Base-by-base conservation (phyloP, 352 stramenopile species). In the Phytophthora pseudosyringae region DNA sequence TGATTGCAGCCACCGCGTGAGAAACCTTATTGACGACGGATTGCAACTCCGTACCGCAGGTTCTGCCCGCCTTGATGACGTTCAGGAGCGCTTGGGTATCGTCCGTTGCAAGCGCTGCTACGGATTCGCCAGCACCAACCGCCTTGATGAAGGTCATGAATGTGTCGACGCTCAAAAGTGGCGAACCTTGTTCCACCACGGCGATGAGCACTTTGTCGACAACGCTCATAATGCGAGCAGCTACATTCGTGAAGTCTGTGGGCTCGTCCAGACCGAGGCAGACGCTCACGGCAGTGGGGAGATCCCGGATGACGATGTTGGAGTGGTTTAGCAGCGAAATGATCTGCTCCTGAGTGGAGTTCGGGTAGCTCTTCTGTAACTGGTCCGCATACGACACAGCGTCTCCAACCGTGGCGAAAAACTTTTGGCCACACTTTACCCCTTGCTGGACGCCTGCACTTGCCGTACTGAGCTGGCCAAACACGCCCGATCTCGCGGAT, bases 261-360 rank as follows among this genome's bases (percentile, higher is more conserved):
- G 75, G 73, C 0, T 69, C 59, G 8, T 81, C 65, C 3, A 88
- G 35, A 6, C 77, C 75, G 7, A 87, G 55, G 36, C 81, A 88
- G 11, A 80, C 81, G 36, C 63, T 54, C 18, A 88, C 78, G 0
- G 77, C 75, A 3, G 74, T 67, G 2, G 79, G 81, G 15, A 88
- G 41, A 18, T 87, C 79, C 44, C 75, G 73, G 12, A 86, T 41
- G 7, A 71, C 75, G 16, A 90, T 74, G 58, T 90, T 73, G 36
- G 76, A 86, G 57, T 88, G 83, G 51, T 61, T 64, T 7, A 90
- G 51, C 18, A 86, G 41, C 5, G 70, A 81, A 54, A 75, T 36
- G 53, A 88, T 58, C 54, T 88, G 72, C 31, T 73, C 60, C 28
- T 83, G 56, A 1, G 78, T 85, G 31, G 67, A 74, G 51, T 82